phyloP scores from a whole-genome alignment of 495 filamentous ascomycete species.

The Baudoinia panamericana region DNA sequence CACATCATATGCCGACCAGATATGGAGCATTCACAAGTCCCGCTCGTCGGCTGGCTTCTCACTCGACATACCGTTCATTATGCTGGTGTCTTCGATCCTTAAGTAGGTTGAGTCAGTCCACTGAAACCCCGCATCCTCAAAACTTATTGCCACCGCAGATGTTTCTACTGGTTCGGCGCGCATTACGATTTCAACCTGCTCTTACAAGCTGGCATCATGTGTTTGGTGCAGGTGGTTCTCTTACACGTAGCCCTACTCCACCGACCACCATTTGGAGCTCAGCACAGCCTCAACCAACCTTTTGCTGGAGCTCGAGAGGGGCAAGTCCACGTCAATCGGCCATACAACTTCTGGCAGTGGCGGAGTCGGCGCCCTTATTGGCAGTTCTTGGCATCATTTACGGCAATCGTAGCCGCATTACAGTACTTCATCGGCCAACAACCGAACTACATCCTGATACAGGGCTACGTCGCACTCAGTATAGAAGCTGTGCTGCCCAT shows the following conservation, averaged over 20 bases:
- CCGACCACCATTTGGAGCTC: conserved; percentile 45
- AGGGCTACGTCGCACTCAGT: conserved; percentile 74
- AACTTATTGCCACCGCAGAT: conserved; percentile 33
- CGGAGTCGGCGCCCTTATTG: conserved; percentile 76
- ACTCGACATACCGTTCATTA: conserved; percentile 85
- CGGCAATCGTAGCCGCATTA: conserved; percentile 47
- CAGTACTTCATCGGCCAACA: conserved; percentile 60
- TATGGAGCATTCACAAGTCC: conserved; percentile 67
- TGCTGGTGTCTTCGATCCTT: conserved; percentile 85
- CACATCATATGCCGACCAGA: conserved; percentile 84
- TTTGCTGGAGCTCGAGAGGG: conserved; percentile 44
- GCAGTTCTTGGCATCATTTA: conserved; percentile 66
- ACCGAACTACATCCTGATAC: conserved; percentile 51
- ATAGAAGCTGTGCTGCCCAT: conserved; percentile 83
- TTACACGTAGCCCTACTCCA: conserved; percentile 85
- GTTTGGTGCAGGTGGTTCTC: conserved; percentile 64
- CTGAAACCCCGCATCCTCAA: too few species aligned
- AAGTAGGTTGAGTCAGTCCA: conserved; percentile 44
- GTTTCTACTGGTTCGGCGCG: conserved; percentile 91
- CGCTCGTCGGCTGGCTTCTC: conserved; percentile 83
- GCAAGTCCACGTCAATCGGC: conserved; percentile 35
- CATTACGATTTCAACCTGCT: conserved; percentile 69
- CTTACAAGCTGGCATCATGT: conserved; percentile 76
- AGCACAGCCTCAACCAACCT: conserved; percentile 26
- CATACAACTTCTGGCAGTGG: conserved; percentile 96